These are phyloP conservation scores for Malus asiatica DNA, from an alignment of 306 rosid species.

Conservation along the genomic window DNA sequence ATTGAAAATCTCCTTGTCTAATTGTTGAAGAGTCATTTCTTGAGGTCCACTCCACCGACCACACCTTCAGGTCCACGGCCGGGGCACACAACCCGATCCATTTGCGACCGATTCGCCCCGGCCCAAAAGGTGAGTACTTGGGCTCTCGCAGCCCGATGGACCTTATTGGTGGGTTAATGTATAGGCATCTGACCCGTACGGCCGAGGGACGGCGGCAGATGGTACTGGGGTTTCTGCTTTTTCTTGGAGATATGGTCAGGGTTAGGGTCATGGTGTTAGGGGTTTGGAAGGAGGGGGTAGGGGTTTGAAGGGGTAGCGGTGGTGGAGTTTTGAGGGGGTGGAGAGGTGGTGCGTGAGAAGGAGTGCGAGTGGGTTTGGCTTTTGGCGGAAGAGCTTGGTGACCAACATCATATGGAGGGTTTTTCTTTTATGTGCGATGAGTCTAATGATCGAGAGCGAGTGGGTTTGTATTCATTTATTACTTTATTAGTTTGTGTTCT, in stretches of 20 bases:
- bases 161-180: constrained; percentile 48
- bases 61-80: constrained; percentile 61
- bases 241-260: constrained; percentile 26
- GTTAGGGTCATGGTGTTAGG: constrained; percentile 24
- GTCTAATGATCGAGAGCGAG: background rate
- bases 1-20: no score
- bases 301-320: constrained; percentile 53
- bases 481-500: background rate
- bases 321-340: constrained; percentile 53
- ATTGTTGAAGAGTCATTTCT: no score
- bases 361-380: constrained; percentile 10
- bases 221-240: constrained; percentile 47
- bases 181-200: constrained; percentile 42
- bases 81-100: constrained; percentile 97
- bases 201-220: constrained; percentile 73
- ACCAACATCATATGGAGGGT: constrained; percentile 37
- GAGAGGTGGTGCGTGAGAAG: constrained; percentile 52
- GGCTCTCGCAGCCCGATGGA: constrained; percentile 84
- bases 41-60: constrained; percentile 30
- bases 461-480: no score
- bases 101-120: constrained; percentile 51
- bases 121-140: constrained; percentile 90
- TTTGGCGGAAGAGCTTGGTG: constrained; percentile 48
- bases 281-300: constrained; percentile 46
- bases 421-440: background rate